Evolutionary conservation across 1,139 yeast species (phyloP), one percentile per base, ranked within the genome.

Genomic region (Debaryomyces udenii): DNA sequence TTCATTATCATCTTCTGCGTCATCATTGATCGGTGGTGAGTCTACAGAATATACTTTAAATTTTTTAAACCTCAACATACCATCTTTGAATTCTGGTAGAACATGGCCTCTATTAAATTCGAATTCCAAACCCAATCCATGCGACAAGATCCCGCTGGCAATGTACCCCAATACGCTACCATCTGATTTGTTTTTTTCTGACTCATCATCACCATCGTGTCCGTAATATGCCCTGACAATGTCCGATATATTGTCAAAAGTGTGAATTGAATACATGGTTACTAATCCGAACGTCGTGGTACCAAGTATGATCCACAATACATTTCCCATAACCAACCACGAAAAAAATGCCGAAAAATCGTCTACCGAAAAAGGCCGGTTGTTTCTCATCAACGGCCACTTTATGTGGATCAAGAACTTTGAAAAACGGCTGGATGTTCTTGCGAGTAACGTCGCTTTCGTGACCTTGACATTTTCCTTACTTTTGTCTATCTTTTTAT

Each of bases 231-330:
- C 38, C 29, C 27, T 38, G 3, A 65, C 29, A n/a, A 49, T 51
- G 18, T 53, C 53, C 52, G 60, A 52, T n/a, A 66, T 44, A 35
- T 61, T 61, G 39, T 70, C 74, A 42, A 66, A 61, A 16, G 71
- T 63, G 44, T 70, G 66, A n/a, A 78, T 55, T 0, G 77, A 71
- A 49, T 78, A 74, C 60, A 81, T 64, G 5, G 76, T 54, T 23
- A 75, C 67, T 26, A 83, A 71, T 2, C 80, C 80, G 53, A 81
- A 81, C 0, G 86, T 81, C 1, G 87, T 81, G 2, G 87, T 81
- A 2, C 86, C 86, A 35, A 81, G 56, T 0, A 80, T 59, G n/a
- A 81, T 59, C 86, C 86, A 81, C 15, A 79, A 52, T 4, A 77
- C 55, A 50, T 77, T 76, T 3, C 81, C 81, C 70, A 78, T 65